Evolutionary conservation across 2,329 filamentous ascomycete species (phyloP), one percentile per base, ranked within the genome.

Genomic region (Hypoxylon sp.): DNA sequence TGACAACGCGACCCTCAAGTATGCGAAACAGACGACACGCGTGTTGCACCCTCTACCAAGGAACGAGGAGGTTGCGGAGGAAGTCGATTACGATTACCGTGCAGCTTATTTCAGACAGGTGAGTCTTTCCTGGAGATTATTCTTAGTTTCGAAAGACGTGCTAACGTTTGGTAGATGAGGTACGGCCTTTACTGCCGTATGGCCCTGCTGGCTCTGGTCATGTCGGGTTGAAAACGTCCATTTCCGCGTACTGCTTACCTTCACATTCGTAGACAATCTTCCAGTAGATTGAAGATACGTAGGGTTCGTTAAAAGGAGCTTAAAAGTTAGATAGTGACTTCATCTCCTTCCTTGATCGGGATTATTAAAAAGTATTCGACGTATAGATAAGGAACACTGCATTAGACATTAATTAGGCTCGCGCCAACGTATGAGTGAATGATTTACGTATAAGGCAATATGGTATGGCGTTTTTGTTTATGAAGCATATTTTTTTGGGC

Each of bases 101-200:
- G 96, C 96, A 66, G 95, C 96, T 62, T 99, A 99, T 85, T 99
- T 99, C 84, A 90, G 96, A 92, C 96, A 99, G 92, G 95, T 97
- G 84, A 90, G 92, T 87, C 69, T 22, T 57, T 19, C 22, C n/a
- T 33, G n/a, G 26, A 46, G 42, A 29, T 8, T 26, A 11, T 53
- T 42, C 39, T 3, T 8, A 10, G 0, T 59, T 17, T 5, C 31
- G 39, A 33, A 47, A 35, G 6, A 19, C 55, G 13, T 72, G 73
- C 85, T 89, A 80, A 90, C 79, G 48, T 31, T 71, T 64, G 13
- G 51, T 65, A 98, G 94, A 98, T 98, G 95, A 90, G 92, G 83
- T 98, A 98, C 83, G 96, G 96, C 75, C 88, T 99, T 76, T 98
- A 98, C 87, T 97, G 93, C 82, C 92, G 96, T 80, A 99, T 99